Base-by-base conservation (phyloP, 1,284 basidiomycete genomes). In the Violaceomyces palustris region DNA sequence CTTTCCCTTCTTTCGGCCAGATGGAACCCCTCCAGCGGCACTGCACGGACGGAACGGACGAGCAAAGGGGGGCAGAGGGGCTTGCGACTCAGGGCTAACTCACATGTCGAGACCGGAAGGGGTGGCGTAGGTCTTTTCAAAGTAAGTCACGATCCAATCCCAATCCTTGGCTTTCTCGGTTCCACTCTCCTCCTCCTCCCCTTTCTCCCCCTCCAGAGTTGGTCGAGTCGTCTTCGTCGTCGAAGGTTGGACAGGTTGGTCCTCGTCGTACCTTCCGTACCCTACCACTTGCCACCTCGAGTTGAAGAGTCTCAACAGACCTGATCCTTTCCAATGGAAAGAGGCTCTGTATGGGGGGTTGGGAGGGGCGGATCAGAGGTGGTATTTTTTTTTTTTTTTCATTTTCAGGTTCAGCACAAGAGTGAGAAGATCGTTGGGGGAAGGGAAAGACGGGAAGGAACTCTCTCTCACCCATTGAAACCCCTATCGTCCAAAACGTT, bases 131-230 rank as follows among this genome's bases (percentile, higher is more conserved):
- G 57, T 60, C 35, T 60, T 60, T 30, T 60, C 49, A 34, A 60
- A 60, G 39, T 60, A 60, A 10, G 57, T 60, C 10, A 60, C 50
- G 24, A 60, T 18, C 51, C 50, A 60, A 34, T 55, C 51, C 34
- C 55, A 50, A 19, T 49, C 41, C 9, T 43, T 51, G n/a, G n/a
- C n/a, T n/a, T n/a, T n/a, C n/a, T n/a, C n/a, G n/a, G n/a, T n/a
- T n/a, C n/a, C n/a, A n/a, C n/a, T n/a, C n/a, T n/a, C n/a, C n/a
- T n/a, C n/a, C n/a, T n/a, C n/a, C n/a, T n/a, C n/a, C n/a, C n/a
- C n/a, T n/a, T n/a, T n/a, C n/a, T n/a, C n/a, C n/a, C n/a, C n/a
- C n/a, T n/a, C n/a, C n/a, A n/a, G n/a, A n/a, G n/a, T n/a, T n/a
- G n/a, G n/a, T 6, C 43, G 42, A 9, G 40, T 43, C 1, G 43